Conservation (phyloP, 2,329 filamentous ascomycete genomes). For the Neonectria punicea region DNA sequence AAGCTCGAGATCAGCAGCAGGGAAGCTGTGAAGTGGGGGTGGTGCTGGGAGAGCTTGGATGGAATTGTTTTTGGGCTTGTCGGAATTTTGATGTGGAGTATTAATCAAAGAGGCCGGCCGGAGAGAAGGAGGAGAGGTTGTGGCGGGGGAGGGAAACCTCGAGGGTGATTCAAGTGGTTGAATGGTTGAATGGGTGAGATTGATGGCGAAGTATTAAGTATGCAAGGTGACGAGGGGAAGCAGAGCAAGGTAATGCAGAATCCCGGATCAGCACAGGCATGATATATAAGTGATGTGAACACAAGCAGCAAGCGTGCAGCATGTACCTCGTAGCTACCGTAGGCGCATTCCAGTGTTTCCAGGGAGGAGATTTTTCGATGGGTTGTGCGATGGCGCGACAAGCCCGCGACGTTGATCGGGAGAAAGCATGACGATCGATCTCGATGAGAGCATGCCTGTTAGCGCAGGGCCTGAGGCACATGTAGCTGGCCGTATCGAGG, state of each 20-base stretch:
- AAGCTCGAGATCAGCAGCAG: not conserved
- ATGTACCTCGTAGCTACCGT: too few relatives aligned
- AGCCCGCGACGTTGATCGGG: slow-evolving; percentile 38
- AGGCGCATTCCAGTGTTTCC: slow-evolving; percentile 15
- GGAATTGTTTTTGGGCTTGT: not conserved
- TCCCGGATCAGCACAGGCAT: too few relatives aligned
- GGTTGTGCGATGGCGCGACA: slow-evolving; percentile 30
- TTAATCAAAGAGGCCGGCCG: not conserved
- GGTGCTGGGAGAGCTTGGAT: not conserved
- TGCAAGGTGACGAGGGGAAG: not conserved
- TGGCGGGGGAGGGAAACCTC: not conserved
- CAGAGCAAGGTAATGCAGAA: too few relatives aligned
- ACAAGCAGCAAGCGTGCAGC: too few relatives aligned
- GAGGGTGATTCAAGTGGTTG: not conserved
- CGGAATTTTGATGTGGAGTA: not conserved
- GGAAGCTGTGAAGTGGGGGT: too few relatives aligned
- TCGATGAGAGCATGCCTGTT: slow-evolving; percentile 42
- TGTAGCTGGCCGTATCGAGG: slow-evolving; percentile 39
- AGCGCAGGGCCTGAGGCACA: slow-evolving; percentile 33
- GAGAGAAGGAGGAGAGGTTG: not conserved
- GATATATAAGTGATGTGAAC: not conserved
- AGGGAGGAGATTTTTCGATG: slow-evolving; percentile 32
- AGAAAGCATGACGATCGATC: slow-evolving; percentile 45
- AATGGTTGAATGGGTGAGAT: not conserved
- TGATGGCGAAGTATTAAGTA: too few relatives aligned